Evolutionary conservation across 768 basidiomycete genomes (phyloP).

Genomic region (Saitozyma podzolica): DNA sequence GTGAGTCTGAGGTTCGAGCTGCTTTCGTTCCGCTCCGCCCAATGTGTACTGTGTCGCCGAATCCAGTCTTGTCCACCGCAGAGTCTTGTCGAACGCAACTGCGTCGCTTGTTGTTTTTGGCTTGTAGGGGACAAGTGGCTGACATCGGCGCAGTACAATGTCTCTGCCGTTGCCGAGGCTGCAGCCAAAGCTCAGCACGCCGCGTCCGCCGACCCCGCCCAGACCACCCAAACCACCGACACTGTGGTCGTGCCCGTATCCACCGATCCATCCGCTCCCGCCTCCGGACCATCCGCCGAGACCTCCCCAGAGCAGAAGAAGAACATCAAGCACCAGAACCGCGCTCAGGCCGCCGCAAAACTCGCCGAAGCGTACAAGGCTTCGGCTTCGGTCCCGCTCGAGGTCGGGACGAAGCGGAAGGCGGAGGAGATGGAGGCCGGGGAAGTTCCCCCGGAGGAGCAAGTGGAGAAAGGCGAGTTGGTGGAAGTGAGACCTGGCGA

Average conservation of each 20-base stretch:
- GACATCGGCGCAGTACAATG: constrained; percentile 12
- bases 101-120: not conserved
- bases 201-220: not conserved
- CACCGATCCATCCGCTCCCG: too few species aligned
- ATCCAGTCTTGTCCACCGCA: too few species aligned
- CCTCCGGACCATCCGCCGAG: not conserved
- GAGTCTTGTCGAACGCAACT: too few species aligned
- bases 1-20: constrained; percentile 7
- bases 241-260: not conserved
- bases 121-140: not conserved
- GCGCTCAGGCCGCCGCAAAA: not conserved
- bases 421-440: constrained; percentile 1
- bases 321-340: not conserved
- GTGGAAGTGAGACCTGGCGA: constrained; percentile 6
- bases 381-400: not conserved
- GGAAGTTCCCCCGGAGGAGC: not conserved
- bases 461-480: constrained; percentile 9
- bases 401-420: constrained; percentile 4
- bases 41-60: too few species aligned
- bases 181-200: constrained; percentile 13
- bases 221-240: not conserved
- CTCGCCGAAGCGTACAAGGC: not conserved
- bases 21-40: too few species aligned
- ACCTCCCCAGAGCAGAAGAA: not conserved
- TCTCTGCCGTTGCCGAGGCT: constrained; percentile 9